These are phyloP conservation scores for Fraxinus nigra DNA, from an alignment of 305 asterid genomes.

Conservation along the genomic window DNA sequence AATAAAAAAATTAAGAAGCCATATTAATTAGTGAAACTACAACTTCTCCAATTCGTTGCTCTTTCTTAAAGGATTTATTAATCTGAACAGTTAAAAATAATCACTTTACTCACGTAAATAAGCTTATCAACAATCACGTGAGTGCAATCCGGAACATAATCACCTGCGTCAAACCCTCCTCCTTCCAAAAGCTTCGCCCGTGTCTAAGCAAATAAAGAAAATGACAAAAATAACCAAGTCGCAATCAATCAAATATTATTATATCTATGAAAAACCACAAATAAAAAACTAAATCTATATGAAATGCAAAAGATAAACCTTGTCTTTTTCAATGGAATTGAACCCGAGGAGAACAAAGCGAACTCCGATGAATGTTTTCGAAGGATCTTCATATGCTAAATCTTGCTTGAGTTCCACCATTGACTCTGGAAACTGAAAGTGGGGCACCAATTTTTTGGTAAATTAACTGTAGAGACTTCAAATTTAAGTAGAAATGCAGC, in stretches of 20 bases:
- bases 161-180: conserved; percentile 63
- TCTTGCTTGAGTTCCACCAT: conserved; percentile 35
- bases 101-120: conserved; percentile 53
- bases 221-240: not conserved
- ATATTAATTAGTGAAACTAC: not conserved
- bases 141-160: conserved; percentile 63
- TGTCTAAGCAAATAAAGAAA: conserved; percentile 35
- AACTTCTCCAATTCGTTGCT: not conserved
- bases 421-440: conserved; percentile 8
- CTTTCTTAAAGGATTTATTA: not conserved
- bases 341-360: conserved; percentile 62
- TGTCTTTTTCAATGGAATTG: conserved; percentile 40
- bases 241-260: not conserved
- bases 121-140: conserved; percentile 68
- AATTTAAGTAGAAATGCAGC: not conserved
- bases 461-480: not conserved
- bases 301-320: conserved; percentile 35
- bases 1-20: not conserved
- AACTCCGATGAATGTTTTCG: conserved; percentile 52
- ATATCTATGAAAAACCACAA: not conserved
- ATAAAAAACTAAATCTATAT: not conserved
- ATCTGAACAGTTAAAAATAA: not conserved
- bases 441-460: not conserved
- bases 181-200: conserved; percentile 62
- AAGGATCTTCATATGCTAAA: conserved; percentile 34